Conservation (phyloP, 139 green algal species). For the Chlamydomonas sp. region DNA sequence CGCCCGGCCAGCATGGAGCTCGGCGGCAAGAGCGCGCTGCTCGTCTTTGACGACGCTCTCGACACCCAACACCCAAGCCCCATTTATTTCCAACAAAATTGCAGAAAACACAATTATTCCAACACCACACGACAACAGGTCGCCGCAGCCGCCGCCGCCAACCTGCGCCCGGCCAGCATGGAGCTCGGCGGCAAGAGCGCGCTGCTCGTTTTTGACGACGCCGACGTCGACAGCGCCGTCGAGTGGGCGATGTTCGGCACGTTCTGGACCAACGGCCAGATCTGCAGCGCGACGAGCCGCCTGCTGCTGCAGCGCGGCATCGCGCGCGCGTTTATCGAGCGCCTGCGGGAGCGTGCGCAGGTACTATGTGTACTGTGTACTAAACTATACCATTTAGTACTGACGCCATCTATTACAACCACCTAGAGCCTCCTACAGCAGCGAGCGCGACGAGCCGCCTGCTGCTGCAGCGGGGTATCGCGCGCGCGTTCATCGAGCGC, state of each 20-base stretch:
- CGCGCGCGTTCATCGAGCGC: too few species aligned
- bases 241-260: constrained; percentile 84
- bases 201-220: constrained; percentile 86
- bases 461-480: too few species aligned
- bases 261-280: constrained; percentile 82
- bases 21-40: constrained; percentile 74
- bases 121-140: constrained; percentile 58
- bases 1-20: constrained; percentile 67
- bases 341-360: constrained; percentile 59
- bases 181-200: constrained; percentile 81
- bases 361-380: too few species aligned
- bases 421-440: too few species aligned
- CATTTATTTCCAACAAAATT: too few species aligned
- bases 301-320: constrained; percentile 73
- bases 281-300: constrained; percentile 78
- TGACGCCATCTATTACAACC: too few species aligned
- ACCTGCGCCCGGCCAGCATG: constrained; percentile 59
- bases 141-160: constrained; percentile 51
- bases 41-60: constrained; percentile 88
- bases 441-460: too few species aligned
- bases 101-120: too few species aligned
- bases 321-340: constrained; percentile 50
- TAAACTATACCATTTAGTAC: too few species aligned
- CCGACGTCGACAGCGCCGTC: constrained; percentile 76
- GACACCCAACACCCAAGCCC: too few species aligned